Percentiles rank a stretch among this genome's conserved stretches.
Evolutionary conservation across 345 rosid species (phyloP).

Genomic region (Camelina neglecta): DNA sequence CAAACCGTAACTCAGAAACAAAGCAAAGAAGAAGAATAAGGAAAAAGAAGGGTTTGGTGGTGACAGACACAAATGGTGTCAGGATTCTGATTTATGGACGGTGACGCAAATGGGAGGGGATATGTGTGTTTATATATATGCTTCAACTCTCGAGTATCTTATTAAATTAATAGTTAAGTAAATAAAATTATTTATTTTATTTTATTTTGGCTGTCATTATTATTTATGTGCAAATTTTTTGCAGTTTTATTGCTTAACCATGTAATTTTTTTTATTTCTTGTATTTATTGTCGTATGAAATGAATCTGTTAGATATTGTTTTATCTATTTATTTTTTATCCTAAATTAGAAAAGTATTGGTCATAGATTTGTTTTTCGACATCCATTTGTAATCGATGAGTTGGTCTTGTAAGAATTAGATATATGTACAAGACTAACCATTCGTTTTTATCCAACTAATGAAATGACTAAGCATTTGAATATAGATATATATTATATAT

Average conservation of each 20-base stretch:
- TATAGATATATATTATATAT: no score
- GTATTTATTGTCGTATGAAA: background rate
- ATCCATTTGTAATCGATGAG: slow-evolving; percentile 20
- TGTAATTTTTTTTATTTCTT: background rate
- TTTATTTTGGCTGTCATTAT: background rate
- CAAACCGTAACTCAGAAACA: slow-evolving; percentile 25
- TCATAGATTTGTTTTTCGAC: background rate
- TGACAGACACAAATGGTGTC: slow-evolving; percentile 26
- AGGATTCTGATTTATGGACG: slow-evolving; percentile 30
- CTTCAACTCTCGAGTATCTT: background rate
- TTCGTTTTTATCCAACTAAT: slow-evolving; percentile 19
- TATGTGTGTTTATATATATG: slow-evolving; percentile 2
- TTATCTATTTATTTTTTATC: slow-evolving; percentile 9
- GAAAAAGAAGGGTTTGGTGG: slow-evolving; percentile 38
- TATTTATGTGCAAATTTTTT: background rate
- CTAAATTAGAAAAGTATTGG: background rate
- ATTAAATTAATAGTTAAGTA: background rate
- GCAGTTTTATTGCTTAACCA: background rate
- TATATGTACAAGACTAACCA: background rate
- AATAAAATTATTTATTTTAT: background rate
- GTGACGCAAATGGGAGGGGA: slow-evolving; percentile 26
- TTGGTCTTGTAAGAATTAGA: slow-evolving; percentile 11
- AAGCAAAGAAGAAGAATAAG: background rate
- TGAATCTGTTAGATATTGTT: slow-evolving; percentile 25
- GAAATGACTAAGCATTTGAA: slow-evolving; percentile 1